phyloP scores from a whole-genome alignment of 208 protist species.

The Leptomonas pyrrhocoris region DNA sequence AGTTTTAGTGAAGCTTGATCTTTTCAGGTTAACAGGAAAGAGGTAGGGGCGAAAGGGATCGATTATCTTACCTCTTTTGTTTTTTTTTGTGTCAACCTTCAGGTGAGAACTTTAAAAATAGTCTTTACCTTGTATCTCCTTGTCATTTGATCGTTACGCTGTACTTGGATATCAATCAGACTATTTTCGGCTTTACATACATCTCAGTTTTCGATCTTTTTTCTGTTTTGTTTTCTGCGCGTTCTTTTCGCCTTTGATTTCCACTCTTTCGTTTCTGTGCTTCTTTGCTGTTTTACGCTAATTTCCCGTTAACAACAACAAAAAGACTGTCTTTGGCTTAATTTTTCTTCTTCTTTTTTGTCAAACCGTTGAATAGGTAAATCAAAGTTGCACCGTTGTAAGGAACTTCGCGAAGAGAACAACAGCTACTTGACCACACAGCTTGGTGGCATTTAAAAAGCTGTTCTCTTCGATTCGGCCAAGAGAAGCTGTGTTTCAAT shows the following conservation, averaged over 20 bases:
- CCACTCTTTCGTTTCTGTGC: constrained; percentile 8
- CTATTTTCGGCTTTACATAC: too few species aligned
- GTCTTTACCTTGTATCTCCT: not conserved
- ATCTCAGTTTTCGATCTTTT: constrained; percentile 1
- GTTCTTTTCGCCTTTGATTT: not conserved
- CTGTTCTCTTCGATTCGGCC: not conserved
- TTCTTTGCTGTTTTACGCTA: not conserved
- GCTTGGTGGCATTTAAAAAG: too few species aligned
- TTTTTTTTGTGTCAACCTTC: not conserved
- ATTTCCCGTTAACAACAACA: not conserved
- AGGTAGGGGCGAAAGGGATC: not conserved
- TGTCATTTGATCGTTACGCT: not conserved
- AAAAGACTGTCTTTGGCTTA: not conserved
- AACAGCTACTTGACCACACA: too few species aligned
- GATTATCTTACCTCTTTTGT: not conserved
- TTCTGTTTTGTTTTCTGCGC: not conserved
- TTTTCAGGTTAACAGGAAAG: not conserved
- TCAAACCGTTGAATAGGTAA: not conserved
- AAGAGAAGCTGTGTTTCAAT: too few species aligned
- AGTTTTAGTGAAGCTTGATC: not conserved
- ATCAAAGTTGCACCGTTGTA: too few species aligned
- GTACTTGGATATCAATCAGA: constrained; percentile 1
- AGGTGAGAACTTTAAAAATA: not conserved
- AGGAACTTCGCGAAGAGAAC: not conserved
- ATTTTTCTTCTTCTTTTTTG: constrained; percentile 4